A percentile compares a stretch with the other conserved stretches of the same genome.
Conservation (phyloP, 2,329 filamentous ascomycete species). For the Verticillium longisporum region DNA sequence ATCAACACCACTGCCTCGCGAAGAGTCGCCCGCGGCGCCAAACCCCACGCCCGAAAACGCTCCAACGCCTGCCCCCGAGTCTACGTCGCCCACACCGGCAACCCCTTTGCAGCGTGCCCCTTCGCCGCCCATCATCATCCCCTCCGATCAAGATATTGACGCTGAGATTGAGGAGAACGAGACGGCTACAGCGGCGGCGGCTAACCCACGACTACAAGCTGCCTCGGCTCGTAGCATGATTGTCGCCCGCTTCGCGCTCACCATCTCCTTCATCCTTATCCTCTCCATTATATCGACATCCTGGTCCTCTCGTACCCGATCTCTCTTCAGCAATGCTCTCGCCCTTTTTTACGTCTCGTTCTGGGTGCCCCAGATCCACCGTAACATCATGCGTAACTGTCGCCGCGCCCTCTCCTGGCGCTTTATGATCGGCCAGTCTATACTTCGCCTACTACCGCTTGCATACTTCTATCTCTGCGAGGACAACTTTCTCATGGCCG, state of each 20-base stretch:
- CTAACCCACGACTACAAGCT: constrained; percentile 18
- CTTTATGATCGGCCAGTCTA: constrained; percentile 78
- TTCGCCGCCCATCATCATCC: constrained; percentile 48
- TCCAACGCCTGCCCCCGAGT: not conserved
- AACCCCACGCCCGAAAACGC: constrained; percentile 17
- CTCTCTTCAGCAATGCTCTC: constrained; percentile 55
- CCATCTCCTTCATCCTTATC: constrained; percentile 49
- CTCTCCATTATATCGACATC: constrained; percentile 52
- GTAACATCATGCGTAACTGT: constrained; percentile 86
- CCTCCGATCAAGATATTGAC: constrained; percentile 57
- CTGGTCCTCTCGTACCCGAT: constrained; percentile 50
- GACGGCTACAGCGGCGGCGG: constrained; percentile 29
- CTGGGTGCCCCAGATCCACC: constrained; percentile 86
- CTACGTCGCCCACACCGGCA: constrained; percentile 3
- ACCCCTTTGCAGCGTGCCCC: constrained; percentile 14
- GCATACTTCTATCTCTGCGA: constrained; percentile 76
- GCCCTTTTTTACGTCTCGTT: constrained; percentile 77
- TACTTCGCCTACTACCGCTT: constrained; percentile 71
- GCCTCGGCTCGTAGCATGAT: constrained; percentile 17
- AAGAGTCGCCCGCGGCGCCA: constrained; percentile 10
- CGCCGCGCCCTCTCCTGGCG: constrained; percentile 86
- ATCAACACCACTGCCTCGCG: constrained; percentile 16
- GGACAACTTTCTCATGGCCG: constrained; percentile 76
- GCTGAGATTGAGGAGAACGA: constrained; percentile 41
- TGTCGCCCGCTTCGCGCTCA: constrained; percentile 51